A percentile compares a stretch with the other conserved stretches of the same genome.
Conservation (phyloP, 140 eudicot genomes). For the Stevia rebaudiana region DNA sequence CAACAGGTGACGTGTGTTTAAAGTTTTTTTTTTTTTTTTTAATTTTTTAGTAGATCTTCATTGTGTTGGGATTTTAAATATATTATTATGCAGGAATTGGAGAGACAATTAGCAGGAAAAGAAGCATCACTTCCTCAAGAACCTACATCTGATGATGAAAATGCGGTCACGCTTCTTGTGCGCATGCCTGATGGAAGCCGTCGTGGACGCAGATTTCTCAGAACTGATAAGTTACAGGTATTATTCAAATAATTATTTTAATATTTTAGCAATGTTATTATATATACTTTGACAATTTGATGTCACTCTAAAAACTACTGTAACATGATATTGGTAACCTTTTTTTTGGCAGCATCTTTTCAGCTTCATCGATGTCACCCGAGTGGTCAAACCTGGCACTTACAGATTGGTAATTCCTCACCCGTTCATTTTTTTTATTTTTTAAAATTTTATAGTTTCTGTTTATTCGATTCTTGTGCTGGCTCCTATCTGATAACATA, state of each 20-base stretch:
- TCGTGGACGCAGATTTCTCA: slow-evolving; percentile 78
- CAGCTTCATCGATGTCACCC: slow-evolving; percentile 77
- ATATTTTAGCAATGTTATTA: not conserved
- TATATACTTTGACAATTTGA: not conserved
- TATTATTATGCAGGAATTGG: slow-evolving; percentile 51
- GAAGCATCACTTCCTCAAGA: slow-evolving; percentile 92
- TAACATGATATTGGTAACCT: not conserved
- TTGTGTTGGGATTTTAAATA: not conserved
- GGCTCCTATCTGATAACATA: not conserved
- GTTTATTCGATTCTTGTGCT: not conserved
- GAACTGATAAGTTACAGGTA: slow-evolving; percentile 88
- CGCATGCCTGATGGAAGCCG: slow-evolving; percentile 96
- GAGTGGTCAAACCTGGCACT: slow-evolving; percentile 75
- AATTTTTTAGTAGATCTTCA: not conserved
- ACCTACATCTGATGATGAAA: slow-evolving; percentile 76
- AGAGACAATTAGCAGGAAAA: slow-evolving; percentile 81
- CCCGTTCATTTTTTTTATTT: too few species aligned
- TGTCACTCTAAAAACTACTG: too few species aligned
- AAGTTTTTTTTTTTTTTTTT: too few species aligned
- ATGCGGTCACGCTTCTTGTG: slow-evolving; percentile 81
- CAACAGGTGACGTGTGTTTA: slow-evolving; percentile 9
- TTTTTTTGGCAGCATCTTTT: slow-evolving; percentile 55
- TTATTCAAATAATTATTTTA: not conserved
- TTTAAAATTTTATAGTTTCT: not conserved
- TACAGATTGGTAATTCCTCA: slow-evolving; percentile 76